Evolutionary conservation across 371 early-diverging fungal genomes (phyloP).

Genomic region (Parasitella parasitica): DNA sequence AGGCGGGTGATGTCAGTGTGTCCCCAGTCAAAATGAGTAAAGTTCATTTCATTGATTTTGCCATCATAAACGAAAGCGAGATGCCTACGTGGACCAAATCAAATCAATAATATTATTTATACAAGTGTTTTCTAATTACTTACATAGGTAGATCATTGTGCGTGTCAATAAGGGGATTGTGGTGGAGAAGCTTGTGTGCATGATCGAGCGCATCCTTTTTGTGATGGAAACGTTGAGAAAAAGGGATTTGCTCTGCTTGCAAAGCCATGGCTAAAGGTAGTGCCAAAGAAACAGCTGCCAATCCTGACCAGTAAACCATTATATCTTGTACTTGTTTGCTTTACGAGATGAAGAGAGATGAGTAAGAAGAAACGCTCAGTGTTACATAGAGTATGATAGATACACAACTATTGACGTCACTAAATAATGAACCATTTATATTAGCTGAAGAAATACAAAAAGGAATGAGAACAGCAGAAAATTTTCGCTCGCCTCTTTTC

Average conservation of each 20-base stretch:
- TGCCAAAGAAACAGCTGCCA: slow-evolving; percentile 1
- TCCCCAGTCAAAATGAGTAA: slow-evolving; percentile 33
- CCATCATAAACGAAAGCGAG: slow-evolving; percentile 35
- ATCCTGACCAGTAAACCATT: slow-evolving; percentile 16
- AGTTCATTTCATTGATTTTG: slow-evolving; percentile 40
- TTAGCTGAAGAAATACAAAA: not conserved
- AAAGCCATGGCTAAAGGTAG: slow-evolving; percentile 3
- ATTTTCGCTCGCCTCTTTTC: not conserved
- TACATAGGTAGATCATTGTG: slow-evolving; percentile 52
- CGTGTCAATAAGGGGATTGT: slow-evolving; percentile 42
- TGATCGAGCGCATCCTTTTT: slow-evolving; percentile 16
- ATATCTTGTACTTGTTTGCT: not conserved
- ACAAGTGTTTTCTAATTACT: not conserved
- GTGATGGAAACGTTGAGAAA: not conserved
- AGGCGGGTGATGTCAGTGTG: slow-evolving; percentile 49
- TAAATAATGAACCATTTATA: not conserved
- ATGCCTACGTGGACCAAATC: slow-evolving; percentile 13
- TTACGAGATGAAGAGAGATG: too few relatives aligned
- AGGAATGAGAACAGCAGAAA: not conserved
- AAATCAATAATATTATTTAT: not conserved
- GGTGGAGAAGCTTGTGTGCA: slow-evolving; percentile 28
- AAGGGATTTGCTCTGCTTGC: not conserved
- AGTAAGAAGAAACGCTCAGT: too few relatives aligned
- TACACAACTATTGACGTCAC: not conserved
- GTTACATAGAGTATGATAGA: too few relatives aligned